These are phyloP conservation scores for Microbotryum violaceum DNA, from an alignment of 1,284 basidiomycete species.

Conservation along the genomic window DNA sequence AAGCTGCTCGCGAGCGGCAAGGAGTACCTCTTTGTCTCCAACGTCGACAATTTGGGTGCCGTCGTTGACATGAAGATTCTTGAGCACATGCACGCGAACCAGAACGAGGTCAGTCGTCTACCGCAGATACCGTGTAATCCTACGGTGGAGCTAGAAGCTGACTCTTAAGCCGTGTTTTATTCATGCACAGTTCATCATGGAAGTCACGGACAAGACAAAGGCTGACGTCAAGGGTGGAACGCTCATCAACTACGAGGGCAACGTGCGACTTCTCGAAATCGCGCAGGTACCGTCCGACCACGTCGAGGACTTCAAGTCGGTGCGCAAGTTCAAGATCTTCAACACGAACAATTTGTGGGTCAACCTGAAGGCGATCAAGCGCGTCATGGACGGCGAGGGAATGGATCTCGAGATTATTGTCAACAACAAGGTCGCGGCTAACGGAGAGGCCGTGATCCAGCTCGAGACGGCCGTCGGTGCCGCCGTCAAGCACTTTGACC, in stretches of 20 bases:
- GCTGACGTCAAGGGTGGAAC: conserved; percentile 99
- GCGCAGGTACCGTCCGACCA: conserved; percentile 98
- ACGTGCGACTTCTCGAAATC: conserved; percentile 89
- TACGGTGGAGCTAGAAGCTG: not conserved
- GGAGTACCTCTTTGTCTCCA: conserved; percentile 98
- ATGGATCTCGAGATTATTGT: conserved; percentile 83
- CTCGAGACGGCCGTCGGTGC: conserved; percentile 98
- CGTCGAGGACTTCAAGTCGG: conserved; percentile 94
- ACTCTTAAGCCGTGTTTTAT: conserved; percentile 52
- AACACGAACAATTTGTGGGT: conserved; percentile 95
- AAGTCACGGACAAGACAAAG: conserved; percentile 99
- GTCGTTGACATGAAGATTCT: conserved; percentile 81
- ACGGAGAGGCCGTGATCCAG: conserved; percentile 74
- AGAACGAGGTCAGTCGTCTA: conserved; percentile 13
- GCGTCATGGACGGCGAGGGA: conserved; percentile 79
- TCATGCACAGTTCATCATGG: conserved; percentile 89
- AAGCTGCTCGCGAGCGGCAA: conserved; percentile 91
- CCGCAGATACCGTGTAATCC: no score
- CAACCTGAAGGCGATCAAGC: conserved; percentile 83
- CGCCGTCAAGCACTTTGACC: conserved; percentile 91
- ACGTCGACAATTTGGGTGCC: conserved; percentile 97
- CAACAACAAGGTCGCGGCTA: conserved; percentile 84
- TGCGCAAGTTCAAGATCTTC: conserved; percentile 57
- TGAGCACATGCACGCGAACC: conserved; percentile 61
- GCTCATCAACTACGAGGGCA: conserved; percentile 59